A percentile compares a stretch with the other conserved stretches of the same genome.
phyloP scores from a whole-genome alignment of 2,329 filamentous ascomycete species.

The Aspergillus sp. region DNA sequence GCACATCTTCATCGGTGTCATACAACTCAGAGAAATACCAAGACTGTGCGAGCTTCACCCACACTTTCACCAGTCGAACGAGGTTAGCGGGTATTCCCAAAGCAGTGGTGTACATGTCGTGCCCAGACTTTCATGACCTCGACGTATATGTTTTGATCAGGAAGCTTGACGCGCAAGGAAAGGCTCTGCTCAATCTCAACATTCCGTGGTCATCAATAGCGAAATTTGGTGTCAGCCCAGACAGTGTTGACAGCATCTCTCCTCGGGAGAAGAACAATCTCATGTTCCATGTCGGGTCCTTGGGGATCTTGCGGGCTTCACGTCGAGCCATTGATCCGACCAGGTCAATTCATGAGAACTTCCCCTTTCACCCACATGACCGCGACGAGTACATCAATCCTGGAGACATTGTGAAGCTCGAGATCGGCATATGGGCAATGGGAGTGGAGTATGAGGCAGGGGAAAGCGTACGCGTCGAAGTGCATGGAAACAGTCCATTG shows the following conservation, averaged over 20 bases:
- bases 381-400: neutral
- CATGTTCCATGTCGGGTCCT: constrained; percentile 7
- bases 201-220: constrained; percentile 12
- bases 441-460: constrained; percentile 13
- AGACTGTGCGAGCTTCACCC: constrained; percentile 15
- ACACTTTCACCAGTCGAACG: constrained; percentile 7
- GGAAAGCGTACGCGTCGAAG: constrained; percentile 10
- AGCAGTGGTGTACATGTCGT: constrained; percentile 16
- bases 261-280: constrained; percentile 6
- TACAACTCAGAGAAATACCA: constrained; percentile 12
- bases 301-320: constrained; percentile 10
- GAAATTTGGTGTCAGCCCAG: neutral
- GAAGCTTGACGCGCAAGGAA: constrained; percentile 10
- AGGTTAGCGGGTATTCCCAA: constrained; percentile 17
- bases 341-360: constrained; percentile 10
- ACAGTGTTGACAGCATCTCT: neutral
- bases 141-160: constrained; percentile 13
- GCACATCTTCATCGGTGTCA: neutral
- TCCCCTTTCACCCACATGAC: constrained; percentile 12
- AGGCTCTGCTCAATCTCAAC: constrained; percentile 13
- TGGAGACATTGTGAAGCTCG: constrained; percentile 7
- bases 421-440: constrained; percentile 13
- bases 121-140: constrained; percentile 15
- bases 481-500: constrained; percentile 11
- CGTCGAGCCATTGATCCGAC: constrained; percentile 7